Percentiles rank a stretch among this genome's conserved stretches.
Conservation (phyloP, 2,329 filamentous ascomycete genomes). For the Phyllosticta paracitricarpa region DNA sequence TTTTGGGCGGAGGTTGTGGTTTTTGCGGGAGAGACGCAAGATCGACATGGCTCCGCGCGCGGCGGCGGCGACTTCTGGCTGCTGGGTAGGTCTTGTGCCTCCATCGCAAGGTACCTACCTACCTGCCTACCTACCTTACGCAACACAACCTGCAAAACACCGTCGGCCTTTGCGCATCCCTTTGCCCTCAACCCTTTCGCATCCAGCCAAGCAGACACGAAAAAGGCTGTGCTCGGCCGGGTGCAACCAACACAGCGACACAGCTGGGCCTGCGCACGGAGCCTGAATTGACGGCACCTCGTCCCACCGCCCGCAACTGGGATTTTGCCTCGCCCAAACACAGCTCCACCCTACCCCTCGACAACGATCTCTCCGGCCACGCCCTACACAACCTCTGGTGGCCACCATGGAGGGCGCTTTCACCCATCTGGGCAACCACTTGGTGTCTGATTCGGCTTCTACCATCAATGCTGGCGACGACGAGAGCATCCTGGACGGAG, state of each 20-base stretch:
- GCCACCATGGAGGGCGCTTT: conserved; percentile 72
- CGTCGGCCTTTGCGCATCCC: not conserved
- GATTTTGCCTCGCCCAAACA: conserved; percentile 9
- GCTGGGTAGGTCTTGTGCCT: not conserved
- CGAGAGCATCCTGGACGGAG: conserved; percentile 68
- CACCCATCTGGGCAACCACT: conserved; percentile 76
- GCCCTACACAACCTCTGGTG: conserved; percentile 7
- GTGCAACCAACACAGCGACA: not conserved
- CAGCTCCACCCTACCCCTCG: conserved; percentile 6
- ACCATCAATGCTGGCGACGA: conserved; percentile 88
- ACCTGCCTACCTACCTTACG: not conserved
- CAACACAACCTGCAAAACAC: not conserved
- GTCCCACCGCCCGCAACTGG: conserved; percentile 9
- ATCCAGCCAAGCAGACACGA: not conserved
- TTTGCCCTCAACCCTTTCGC: not conserved
- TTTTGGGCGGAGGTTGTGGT: conserved; percentile 3
- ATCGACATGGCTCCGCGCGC: not conserved
- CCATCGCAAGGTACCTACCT: not conserved
- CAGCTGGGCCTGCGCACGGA: not conserved
- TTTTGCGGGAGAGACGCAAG: conserved; percentile 6
- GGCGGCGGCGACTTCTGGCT: not conserved
- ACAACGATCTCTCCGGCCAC: conserved; percentile 11
- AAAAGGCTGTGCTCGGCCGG: not conserved
- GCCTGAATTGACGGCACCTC: not conserved
- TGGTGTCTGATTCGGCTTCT: conserved; percentile 72